Base-by-base conservation (phyloP, 2,329 filamentous ascomycete species). In the Hypomyces rosellus region DNA sequence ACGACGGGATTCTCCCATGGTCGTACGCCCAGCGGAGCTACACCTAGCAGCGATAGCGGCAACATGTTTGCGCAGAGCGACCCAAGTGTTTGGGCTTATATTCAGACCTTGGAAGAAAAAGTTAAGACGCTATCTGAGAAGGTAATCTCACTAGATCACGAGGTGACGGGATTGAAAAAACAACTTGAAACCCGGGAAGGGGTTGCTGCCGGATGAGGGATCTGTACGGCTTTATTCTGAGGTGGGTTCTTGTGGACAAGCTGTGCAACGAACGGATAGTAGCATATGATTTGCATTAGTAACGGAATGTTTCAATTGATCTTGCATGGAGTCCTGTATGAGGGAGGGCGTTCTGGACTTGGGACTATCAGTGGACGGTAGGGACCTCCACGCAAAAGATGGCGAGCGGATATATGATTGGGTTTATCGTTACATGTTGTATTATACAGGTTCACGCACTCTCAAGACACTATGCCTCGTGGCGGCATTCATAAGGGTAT, bases 81-180 rank as follows among this genome's bases (percentile, higher is more conserved):
- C 46, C 74, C 81, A 55, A 83, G 82, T 39, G 71, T 91, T 8
- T 89, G 85, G 85, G 71, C 76, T 4, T 89, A 89, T 60, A 80
- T 91, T 34, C 82, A 88, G 50, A 77, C 75, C 15, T 72, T 92
- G 45, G 87, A 92, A 61, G 78, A 81, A 12, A 70, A 68, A 54
- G 60, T 71, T 45, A 71, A 70, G 54, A 57, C 56, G 30, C 54
- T 71, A 16, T 60, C 63, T 2, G 68, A 71, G 8, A 68, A 63
- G 51, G 62, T 70, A 13, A 49, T 56, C 7, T 57, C 55, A 42
- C 61, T 70, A 15, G 67, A 69, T 37, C 59, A 66, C 18, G 65
- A 68, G 47, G 63, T 70, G 25, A 54, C 60, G 12, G 55, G 52
- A 6, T 50, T 70, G 42, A 69, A 66, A 54, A 66, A 65, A 47